Evolutionary conservation across 2,329 filamentous ascomycete genomes (phyloP).

Genomic region (Aspergillus ochraceoroseus): DNA sequence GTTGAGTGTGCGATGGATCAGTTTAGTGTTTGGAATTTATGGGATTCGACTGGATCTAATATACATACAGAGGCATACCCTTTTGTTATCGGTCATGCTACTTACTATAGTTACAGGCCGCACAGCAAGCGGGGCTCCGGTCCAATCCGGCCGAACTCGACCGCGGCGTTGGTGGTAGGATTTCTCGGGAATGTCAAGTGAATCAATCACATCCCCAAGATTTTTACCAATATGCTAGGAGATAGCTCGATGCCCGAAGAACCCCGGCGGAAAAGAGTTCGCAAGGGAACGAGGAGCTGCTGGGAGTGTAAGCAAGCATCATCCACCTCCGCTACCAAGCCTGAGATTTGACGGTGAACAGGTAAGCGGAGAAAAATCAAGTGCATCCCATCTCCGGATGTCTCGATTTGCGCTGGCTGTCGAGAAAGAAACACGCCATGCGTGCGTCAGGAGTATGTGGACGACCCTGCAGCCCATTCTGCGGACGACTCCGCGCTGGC

Average conservation of each 20-base stretch:
- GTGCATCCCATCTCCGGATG: not conserved
- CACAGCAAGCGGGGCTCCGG: not conserved
- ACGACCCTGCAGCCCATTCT: not conserved
- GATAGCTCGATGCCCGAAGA: not conserved
- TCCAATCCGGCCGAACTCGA: not conserved
- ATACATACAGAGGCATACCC: no score
- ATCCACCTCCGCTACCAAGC: no score
- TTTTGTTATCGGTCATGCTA: no score
- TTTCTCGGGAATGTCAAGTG: no score
- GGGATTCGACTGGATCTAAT: no score
- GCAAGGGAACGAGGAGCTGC: conserved; percentile 5
- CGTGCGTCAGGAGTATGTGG: conserved; percentile 1
- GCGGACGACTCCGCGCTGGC: not conserved
- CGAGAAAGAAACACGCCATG: not conserved
- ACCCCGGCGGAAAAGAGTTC: not conserved
- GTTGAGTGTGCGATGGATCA: no score
- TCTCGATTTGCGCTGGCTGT: not conserved
- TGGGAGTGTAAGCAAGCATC: conserved; percentile 3
- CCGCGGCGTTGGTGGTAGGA: no score
- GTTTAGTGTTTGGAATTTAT: no score
- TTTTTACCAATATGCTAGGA: not conserved
- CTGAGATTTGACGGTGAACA: no score
- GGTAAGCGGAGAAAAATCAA: conserved; percentile 1
- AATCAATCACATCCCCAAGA: not conserved
- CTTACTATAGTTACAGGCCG: no score